A percentile compares a stretch with the other conserved stretches of the same genome.
Conservation (phyloP, 371 early-diverging fungal species). For the Blakeslea trispora region DNA sequence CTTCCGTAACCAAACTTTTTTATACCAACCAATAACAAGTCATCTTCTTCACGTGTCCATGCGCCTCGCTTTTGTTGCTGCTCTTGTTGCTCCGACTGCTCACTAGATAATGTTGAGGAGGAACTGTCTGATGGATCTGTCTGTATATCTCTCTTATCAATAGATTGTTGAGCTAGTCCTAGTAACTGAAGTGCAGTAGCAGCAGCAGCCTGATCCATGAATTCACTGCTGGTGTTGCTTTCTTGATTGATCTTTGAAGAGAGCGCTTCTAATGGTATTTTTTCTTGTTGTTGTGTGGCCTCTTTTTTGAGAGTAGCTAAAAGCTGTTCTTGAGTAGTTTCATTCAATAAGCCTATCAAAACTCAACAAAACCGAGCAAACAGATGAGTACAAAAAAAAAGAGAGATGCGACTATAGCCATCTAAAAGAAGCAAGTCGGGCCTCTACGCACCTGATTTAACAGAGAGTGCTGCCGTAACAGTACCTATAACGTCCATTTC, state of each 20-base stretch:
- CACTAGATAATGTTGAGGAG: background rate
- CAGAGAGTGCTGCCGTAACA: constrained; percentile 39
- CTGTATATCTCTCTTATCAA: constrained; percentile 6
- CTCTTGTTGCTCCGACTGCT: constrained; percentile 14
- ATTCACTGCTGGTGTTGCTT: constrained; percentile 6
- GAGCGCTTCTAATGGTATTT: too few relatives aligned
- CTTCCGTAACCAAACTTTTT: constrained; percentile 47
- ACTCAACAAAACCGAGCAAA: too few relatives aligned
- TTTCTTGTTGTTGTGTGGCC: background rate
- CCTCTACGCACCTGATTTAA: constrained; percentile 33
- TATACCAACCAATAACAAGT: constrained; percentile 41
- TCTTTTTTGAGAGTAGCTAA: too few relatives aligned
- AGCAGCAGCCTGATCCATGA: constrained; percentile 34
- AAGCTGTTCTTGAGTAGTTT: constrained; percentile 15
- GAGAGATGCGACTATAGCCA: too few relatives aligned
- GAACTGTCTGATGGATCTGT: too few relatives aligned
- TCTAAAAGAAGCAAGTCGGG: background rate
- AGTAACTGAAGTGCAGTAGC: constrained; percentile 28
- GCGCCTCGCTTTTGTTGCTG: constrained; percentile 43
- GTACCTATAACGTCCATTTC: constrained; percentile 39
- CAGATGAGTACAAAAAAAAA: too few relatives aligned
- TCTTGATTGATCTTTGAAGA: too few relatives aligned
- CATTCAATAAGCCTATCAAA: too few relatives aligned
- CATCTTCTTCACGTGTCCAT: constrained; percentile 52
- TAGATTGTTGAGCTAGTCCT: constrained; percentile 12